phyloP scores from a whole-genome alignment of 768 basidiomycete species.

The Podaxis sp. region DNA sequence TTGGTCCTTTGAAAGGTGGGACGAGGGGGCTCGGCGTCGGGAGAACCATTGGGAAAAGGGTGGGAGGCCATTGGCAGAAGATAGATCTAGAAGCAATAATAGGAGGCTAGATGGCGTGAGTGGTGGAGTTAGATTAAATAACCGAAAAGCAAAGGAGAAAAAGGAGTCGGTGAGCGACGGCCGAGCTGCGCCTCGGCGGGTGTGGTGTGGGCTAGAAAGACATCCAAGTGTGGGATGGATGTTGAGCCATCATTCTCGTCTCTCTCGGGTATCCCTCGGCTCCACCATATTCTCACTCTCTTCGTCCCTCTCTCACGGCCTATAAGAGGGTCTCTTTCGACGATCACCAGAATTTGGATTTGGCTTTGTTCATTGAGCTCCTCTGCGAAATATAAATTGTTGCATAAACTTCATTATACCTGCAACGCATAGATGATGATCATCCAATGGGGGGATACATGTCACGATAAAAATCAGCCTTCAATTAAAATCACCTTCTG shows the following conservation, averaged over 20 bases:
- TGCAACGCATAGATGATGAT: neutral
- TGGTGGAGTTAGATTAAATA: neutral
- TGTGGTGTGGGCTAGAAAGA: conserved; percentile 6
- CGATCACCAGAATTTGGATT: neutral
- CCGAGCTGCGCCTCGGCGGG: neutral
- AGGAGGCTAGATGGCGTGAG: neutral
- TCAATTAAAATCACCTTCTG: conserved; percentile 8
- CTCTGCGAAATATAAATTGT: neutral
- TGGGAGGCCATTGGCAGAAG: conserved; percentile 5
- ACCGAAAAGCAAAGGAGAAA: neutral
- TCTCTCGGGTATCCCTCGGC: conserved; percentile 14
- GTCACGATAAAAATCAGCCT: conserved; percentile 1
- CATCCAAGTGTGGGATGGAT: conserved; percentile 11
- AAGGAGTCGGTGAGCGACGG: neutral
- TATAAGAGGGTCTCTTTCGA: neutral
- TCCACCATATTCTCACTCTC: conserved; percentile 11
- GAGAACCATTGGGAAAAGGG: neutral
- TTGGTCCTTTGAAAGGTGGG: neutral
- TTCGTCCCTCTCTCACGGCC: conserved; percentile 10
- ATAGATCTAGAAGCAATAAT: neutral
- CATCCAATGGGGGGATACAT: conserved; percentile 6
- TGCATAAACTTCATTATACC: conserved; percentile 4
- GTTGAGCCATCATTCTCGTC: conserved; percentile 3
- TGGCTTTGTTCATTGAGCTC: neutral
- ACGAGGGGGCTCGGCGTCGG: neutral